Percentiles rank a stretch among this genome's conserved stretches.
Conservation (phyloP, 768 basidiomycete species). For the Filobasidium floriforme region DNA sequence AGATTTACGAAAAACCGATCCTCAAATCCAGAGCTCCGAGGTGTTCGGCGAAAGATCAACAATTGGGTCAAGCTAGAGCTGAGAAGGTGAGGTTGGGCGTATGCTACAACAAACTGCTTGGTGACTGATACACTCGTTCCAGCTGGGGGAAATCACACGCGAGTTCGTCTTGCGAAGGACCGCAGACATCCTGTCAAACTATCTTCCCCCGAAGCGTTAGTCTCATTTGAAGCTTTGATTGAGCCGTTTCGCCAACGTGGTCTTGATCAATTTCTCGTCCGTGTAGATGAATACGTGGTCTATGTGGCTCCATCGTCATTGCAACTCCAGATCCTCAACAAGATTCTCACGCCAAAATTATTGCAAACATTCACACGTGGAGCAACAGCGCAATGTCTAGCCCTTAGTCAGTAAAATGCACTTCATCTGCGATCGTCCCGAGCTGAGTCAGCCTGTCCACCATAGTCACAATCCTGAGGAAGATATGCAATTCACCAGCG, state of each 20-base stretch:
- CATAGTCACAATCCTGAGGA: constrained; percentile 52
- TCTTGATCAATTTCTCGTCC: constrained; percentile 4
- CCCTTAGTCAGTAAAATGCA: constrained; percentile 48
- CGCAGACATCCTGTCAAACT: constrained; percentile 68
- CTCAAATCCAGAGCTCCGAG: constrained; percentile 73
- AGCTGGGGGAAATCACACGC: constrained; percentile 67
- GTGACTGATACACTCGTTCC: background rate
- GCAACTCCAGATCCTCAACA: constrained; percentile 69
- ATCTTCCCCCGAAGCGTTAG: constrained; percentile 85
- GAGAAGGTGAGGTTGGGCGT: constrained; percentile 54
- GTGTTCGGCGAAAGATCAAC: constrained; percentile 62
- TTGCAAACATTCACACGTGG: constrained; percentile 63
- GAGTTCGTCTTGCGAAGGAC: constrained; percentile 88
- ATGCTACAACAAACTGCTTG: background rate
- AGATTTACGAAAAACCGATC: constrained; percentile 78
- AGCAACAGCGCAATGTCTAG: constrained; percentile 68
- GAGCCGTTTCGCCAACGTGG: background rate
- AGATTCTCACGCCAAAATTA: constrained; percentile 64
- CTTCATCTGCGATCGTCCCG: constrained; percentile 15
- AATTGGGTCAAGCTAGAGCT: constrained; percentile 68
- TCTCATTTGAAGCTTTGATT: constrained; percentile 65
- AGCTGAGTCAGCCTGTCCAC: constrained; percentile 48
- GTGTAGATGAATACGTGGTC: constrained; percentile 91
- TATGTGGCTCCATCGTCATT: constrained; percentile 81
- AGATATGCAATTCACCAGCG: constrained; percentile 88